Evolutionary conservation across 352 stramenopile species (phyloP), one percentile per base, ranked within the genome.

Genomic region (Phytophthora pinifolia): DNA sequence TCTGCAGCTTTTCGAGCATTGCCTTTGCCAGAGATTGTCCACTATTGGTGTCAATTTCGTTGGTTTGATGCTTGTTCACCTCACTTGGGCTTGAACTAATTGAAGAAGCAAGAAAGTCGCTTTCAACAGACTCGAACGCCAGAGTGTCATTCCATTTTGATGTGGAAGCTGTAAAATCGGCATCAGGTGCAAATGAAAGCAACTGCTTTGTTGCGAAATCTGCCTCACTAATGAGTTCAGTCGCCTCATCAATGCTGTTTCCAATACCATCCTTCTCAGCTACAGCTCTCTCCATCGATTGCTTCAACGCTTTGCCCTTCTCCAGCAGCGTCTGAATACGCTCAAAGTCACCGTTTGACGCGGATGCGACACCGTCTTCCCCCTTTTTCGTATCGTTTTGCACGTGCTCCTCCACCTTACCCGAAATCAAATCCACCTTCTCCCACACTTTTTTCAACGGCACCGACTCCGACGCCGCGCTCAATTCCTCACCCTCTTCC

Each of bases 251-350:
- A 27, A 27, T 4, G 22, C 3, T 27, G 22, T 27, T 27, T 27
- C 22, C 13, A 34, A 8, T 17, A 18, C 4, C 18, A 33, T 55
- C 31, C 5, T 54, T 46, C 1, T 62, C 53, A 12, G 46, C 51
- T 18, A 72, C 51, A 46, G 70, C 72, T 50, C 33, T 49, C 32
- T 77, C 72, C 74, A 84, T 84, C 7, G 59, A 81, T n/a, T 63
- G 29, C 27, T 78, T 60, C 32, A 84, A 42, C 5, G 60, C 57
- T 34, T 78, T 78, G 6, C 74, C 74, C 51, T 81, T 82, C 17
- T 64, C 52, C 43, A 84, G 62, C 33, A 83, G 41, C 6, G 57
- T n/a, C 15, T 54, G 65, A 33, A 76, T 62, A 1, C 67, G 44
- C 25, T 48, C 51, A 9, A 38, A 50, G 34, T 62, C 45, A 9